A percentile compares a stretch with the other conserved stretches of the same genome.
Conservation (phyloP, 75 land plant species). For the Cupressus sempervirens region DNA sequence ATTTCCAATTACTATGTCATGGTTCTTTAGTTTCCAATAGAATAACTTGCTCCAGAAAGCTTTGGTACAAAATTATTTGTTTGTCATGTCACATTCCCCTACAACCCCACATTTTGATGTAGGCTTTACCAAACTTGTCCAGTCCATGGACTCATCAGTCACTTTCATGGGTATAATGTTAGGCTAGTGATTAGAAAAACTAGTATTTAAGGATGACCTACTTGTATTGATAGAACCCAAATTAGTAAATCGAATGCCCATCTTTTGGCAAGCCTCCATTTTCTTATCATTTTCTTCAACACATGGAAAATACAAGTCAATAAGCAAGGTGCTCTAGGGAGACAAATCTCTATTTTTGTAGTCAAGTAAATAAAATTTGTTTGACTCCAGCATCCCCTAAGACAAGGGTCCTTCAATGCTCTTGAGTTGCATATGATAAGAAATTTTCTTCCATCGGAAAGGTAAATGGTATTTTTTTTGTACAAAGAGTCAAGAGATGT, state of each 20-base stretch:
- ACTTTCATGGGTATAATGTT: background rate
- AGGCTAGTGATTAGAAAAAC: background rate
- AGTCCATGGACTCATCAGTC: background rate
- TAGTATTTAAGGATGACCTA: slow-evolving; percentile 8
- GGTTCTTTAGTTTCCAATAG: slow-evolving; percentile 12
- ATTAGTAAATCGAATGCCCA: background rate
- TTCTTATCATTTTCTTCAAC: no score
- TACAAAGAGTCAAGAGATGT: no score
- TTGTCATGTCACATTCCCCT: background rate
- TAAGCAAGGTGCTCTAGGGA: no score
- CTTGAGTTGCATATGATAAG: no score
- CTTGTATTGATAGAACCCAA: slow-evolving; percentile 9
- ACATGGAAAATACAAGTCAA: no score
- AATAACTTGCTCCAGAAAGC: slow-evolving; percentile 8
- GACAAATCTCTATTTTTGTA: no score
- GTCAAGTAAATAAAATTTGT: no score
- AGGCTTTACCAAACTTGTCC: slow-evolving; percentile 2
- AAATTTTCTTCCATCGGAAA: no score
- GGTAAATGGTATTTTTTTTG: no score
- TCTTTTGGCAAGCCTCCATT: background rate
- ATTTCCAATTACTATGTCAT: slow-evolving; percentile 5
- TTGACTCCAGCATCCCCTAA: no score
- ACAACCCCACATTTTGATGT: background rate
- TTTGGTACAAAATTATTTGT: background rate
- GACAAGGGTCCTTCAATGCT: no score